Conservation (phyloP, 1,139 yeast species). For the Candida glucosophila region DNA sequence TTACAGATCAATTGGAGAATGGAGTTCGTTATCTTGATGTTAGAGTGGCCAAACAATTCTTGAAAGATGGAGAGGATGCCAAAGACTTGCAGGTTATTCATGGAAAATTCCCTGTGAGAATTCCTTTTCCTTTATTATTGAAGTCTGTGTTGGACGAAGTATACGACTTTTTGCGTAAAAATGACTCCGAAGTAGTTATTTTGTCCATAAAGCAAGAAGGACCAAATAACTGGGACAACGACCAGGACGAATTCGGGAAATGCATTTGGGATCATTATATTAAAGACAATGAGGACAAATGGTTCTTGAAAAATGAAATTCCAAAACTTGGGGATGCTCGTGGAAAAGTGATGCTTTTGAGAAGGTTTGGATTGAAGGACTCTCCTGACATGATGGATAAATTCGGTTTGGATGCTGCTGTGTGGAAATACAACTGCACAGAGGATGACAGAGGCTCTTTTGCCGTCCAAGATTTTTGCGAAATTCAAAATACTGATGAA, state of each 20-base stretch:
- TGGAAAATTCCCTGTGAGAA: constrained; percentile 66
- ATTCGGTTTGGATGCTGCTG: constrained; percentile 62
- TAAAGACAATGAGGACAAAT: constrained; percentile 40
- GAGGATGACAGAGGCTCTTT: constrained; percentile 56
- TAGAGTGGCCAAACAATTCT: constrained; percentile 52
- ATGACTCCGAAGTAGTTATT: constrained; percentile 54
- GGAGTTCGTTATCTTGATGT: constrained; percentile 73
- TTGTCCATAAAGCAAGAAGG: constrained; percentile 76
- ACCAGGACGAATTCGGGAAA: constrained; percentile 57
- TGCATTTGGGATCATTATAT: constrained; percentile 56
- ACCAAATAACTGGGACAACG: constrained; percentile 52
- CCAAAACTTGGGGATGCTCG: constrained; percentile 57
- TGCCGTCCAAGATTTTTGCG: constrained; percentile 72
- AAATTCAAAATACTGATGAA: constrained; percentile 44
- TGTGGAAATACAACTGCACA: constrained; percentile 62
- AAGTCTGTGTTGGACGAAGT: constrained; percentile 44
- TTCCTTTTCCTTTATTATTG: constrained; percentile 50
- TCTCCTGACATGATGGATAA: constrained; percentile 32
- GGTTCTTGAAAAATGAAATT: constrained; percentile 52
- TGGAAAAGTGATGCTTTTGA: constrained; percentile 58
- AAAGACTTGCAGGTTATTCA: constrained; percentile 62
- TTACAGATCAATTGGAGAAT: constrained; percentile 54
- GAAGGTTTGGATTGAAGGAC: constrained; percentile 60
- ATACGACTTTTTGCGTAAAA: constrained; percentile 44
- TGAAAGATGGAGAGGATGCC: constrained; percentile 38